phyloP scores from a whole-genome alignment of 179 eudicot genomes.

The Silene coronaria region DNA sequence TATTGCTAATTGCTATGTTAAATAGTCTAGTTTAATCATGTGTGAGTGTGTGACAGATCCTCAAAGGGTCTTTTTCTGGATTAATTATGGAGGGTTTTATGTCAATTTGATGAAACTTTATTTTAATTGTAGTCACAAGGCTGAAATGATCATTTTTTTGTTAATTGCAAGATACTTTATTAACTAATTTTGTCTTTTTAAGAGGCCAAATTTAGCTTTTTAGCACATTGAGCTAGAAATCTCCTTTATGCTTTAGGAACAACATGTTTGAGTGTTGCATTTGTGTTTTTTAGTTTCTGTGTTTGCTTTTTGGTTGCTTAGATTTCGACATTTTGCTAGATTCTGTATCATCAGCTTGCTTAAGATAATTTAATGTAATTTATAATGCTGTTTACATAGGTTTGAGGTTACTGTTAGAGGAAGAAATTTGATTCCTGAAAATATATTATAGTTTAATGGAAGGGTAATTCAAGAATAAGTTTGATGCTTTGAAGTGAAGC shows the following conservation, averaged over 20 bases:
- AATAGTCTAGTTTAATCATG: not conserved
- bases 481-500: slow-evolving; percentile 17
- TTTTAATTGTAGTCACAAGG: not conserved
- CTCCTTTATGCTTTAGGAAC: not conserved
- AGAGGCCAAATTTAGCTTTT: not conserved
- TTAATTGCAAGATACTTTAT: not conserved
- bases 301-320: slow-evolving; percentile 15
- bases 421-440: slow-evolving; percentile 23
- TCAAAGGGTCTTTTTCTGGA: not conserved
- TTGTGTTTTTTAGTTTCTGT: not conserved
- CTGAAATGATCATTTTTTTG: not conserved
- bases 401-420: slow-evolving; percentile 16
- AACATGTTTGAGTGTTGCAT: slow-evolving; percentile 15
- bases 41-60: not conserved
- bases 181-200: not conserved
- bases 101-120: not conserved
- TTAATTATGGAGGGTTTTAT: not conserved
- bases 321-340: slow-evolving; percentile 7
- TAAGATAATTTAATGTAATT: not conserved
- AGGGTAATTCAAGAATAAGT: slow-evolving; percentile 9
- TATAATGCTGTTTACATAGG: not conserved
- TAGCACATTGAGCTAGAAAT: not conserved
- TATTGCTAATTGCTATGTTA: not conserved
- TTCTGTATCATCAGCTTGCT: not conserved
- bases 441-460: not conserved